Percentiles rank a stretch among this genome's conserved stretches.
phyloP scores from a whole-genome alignment of 805 yeast species.

The Citeromyces nyonsensis region DNA sequence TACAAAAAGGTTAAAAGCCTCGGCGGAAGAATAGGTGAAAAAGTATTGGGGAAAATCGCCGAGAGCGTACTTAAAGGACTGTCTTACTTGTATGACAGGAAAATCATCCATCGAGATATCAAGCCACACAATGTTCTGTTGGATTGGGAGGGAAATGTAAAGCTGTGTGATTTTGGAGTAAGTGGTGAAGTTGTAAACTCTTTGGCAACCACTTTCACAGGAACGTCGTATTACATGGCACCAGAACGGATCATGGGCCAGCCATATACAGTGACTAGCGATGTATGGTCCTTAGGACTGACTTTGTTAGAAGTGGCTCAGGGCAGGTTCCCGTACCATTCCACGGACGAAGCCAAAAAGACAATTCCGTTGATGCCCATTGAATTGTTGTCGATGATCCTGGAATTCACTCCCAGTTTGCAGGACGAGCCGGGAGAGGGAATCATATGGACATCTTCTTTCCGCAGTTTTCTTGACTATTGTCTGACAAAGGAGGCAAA shows the following conservation, averaged over 20 bases:
- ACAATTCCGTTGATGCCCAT: constrained; percentile 63
- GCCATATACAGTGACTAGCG: constrained; percentile 89
- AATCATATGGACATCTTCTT: constrained; percentile 69
- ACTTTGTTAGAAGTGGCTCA: constrained; percentile 87
- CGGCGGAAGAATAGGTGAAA: constrained; percentile 85
- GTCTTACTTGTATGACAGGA: constrained; percentile 74
- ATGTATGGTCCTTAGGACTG: constrained; percentile 92
- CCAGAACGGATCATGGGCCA: constrained; percentile 95
- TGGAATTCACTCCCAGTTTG: constrained; percentile 69
- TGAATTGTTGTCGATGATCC: constrained; percentile 67
- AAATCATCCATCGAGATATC: constrained; percentile 88
- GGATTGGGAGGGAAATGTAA: constrained; percentile 66
- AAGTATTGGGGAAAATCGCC: constrained; percentile 82
- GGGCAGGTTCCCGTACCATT: constrained; percentile 74
- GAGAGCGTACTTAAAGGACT: constrained; percentile 75
- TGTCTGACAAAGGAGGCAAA: constrained; percentile 70
- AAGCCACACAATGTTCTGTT: constrained; percentile 88
- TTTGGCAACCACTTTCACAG: constrained; percentile 90
- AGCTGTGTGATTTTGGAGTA: constrained; percentile 94
- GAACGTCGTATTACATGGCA: constrained; percentile 97
- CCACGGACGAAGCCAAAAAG: constrained; percentile 15
- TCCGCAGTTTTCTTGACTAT: constrained; percentile 67
- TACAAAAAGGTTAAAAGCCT: constrained; percentile 58
- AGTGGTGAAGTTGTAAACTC: constrained; percentile 95
- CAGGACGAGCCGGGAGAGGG: constrained; percentile 64